Evolutionary conservation across 345 rosid species (phyloP).

Genomic region (Euphorbia peplus): DNA sequence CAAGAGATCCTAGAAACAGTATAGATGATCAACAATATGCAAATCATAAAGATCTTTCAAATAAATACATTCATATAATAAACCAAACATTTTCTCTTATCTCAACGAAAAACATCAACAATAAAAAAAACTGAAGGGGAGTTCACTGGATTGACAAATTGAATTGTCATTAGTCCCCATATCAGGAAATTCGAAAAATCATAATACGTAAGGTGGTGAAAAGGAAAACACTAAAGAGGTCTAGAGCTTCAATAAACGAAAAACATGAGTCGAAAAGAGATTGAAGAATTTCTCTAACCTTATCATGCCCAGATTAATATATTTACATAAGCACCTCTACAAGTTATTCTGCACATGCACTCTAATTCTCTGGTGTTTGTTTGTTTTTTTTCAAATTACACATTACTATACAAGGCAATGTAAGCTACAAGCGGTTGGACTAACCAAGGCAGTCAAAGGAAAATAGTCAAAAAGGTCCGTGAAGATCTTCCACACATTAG

Average conservation of each 20-base stretch:
- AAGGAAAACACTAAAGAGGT: not conserved
- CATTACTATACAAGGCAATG: not conserved
- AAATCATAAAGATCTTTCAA: not conserved
- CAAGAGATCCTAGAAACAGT: not conserved
- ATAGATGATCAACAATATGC: too few relatives aligned
- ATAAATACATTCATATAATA: not conserved
- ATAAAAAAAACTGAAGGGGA: not conserved
- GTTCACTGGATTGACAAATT: not conserved
- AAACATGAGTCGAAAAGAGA: too few relatives aligned
- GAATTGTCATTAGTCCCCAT: not conserved
- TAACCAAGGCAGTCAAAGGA: slow-evolving; percentile 94
- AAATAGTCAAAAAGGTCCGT: slow-evolving; percentile 95
- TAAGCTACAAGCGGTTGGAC: slow-evolving; percentile 20
- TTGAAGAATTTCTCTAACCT: not conserved
- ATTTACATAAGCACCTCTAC: not conserved
- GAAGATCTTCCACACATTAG: slow-evolving; percentile 86
- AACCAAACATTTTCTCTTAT: not conserved
- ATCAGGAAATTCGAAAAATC: not conserved
- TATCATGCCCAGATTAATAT: not conserved
- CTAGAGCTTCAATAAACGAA: not conserved
- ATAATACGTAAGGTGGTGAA: not conserved
- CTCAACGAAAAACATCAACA: not conserved
- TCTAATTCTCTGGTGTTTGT: not conserved
- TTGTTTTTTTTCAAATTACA: not conserved
- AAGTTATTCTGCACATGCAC: not conserved